Conservation (phyloP, 1,284 basidiomycete species). For the Malassezia sp. region DNA sequence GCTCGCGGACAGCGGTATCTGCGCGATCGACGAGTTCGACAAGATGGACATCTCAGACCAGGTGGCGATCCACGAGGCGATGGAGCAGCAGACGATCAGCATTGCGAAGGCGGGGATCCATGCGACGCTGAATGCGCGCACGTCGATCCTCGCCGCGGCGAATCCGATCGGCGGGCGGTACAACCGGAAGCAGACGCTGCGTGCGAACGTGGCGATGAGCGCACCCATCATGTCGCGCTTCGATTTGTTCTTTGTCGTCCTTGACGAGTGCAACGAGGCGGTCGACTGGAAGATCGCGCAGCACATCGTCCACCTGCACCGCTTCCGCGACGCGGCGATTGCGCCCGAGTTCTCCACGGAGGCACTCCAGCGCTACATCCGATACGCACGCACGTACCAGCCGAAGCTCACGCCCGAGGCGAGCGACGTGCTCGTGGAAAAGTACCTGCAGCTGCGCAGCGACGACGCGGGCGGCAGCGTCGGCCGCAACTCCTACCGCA, state of each 20-base stretch:
- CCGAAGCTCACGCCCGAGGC: conserved; percentile 74
- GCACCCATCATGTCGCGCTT: conserved; percentile 99
- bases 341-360: conserved; percentile 94
- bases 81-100: conserved; percentile 99
- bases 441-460: conserved; percentile 81
- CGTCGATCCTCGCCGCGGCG: conserved; percentile 92
- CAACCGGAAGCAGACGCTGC: conserved; percentile 82
- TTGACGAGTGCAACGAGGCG: conserved; percentile 91
- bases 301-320: conserved; percentile 96
- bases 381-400: conserved; percentile 89
- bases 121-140: conserved; percentile 92
- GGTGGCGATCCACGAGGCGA: conserved; percentile 98
- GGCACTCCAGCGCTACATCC: conserved; percentile 87
- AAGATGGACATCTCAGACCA: conserved; percentile 99
- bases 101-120: conserved; percentile 99
- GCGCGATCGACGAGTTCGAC: conserved; percentile 99
- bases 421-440: conserved; percentile 83
- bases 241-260: conserved; percentile 94
- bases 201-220: conserved; percentile 95
- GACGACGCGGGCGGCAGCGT: conserved; percentile 61
- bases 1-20: conserved; percentile 98
- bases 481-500: conserved; percentile 83
- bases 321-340: conserved; percentile 86
- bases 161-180: conserved; percentile 95
- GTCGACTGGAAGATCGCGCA: conserved; percentile 85